A percentile compares a stretch with the other conserved stretches of the same genome.
phyloP scores from a whole-genome alignment of 805 yeast genomes.

The Zygoascus tannicola region DNA sequence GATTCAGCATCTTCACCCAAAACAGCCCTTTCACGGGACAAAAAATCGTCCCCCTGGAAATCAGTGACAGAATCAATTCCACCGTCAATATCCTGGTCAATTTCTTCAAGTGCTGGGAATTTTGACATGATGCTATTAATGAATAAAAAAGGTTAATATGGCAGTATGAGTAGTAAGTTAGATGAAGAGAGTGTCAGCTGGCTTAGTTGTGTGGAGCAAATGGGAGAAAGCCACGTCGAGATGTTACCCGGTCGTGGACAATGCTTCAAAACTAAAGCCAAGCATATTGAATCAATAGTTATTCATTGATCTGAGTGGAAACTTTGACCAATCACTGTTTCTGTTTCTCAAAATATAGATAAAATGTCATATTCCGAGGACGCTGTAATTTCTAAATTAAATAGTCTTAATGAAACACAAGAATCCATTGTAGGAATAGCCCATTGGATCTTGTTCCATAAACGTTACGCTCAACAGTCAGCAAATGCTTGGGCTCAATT shows the following conservation, averaged over 20 bases:
- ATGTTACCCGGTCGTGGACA: no score
- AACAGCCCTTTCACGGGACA: constrained; percentile 34
- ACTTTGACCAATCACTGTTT: no score
- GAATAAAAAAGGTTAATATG: no score
- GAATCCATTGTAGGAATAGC: constrained; percentile 66
- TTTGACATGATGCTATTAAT: constrained; percentile 24
- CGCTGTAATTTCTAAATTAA: constrained; percentile 39
- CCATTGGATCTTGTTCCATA: constrained; percentile 64
- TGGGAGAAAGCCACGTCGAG: no score
- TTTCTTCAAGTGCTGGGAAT: constrained; percentile 31
- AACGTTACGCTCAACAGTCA: constrained; percentile 44
- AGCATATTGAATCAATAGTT: no score
- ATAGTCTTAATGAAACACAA: constrained; percentile 43
- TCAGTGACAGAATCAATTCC: constrained; percentile 10
- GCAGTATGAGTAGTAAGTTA: no score
- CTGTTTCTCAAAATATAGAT: neutral
- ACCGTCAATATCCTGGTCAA: constrained; percentile 24
- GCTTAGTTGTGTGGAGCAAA: no score
- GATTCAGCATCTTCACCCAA: constrained; percentile 36
- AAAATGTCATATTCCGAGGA: constrained; percentile 43
- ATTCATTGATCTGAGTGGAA: no score
- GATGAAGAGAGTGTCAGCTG: no score
- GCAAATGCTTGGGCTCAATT: constrained; percentile 46
- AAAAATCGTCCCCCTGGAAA: constrained; percentile 32
- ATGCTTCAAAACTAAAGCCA: no score